A percentile compares a stretch with the other conserved stretches of the same genome.
Conservation (phyloP, 352 stramenopile species). For the Plasmopara viticola region DNA sequence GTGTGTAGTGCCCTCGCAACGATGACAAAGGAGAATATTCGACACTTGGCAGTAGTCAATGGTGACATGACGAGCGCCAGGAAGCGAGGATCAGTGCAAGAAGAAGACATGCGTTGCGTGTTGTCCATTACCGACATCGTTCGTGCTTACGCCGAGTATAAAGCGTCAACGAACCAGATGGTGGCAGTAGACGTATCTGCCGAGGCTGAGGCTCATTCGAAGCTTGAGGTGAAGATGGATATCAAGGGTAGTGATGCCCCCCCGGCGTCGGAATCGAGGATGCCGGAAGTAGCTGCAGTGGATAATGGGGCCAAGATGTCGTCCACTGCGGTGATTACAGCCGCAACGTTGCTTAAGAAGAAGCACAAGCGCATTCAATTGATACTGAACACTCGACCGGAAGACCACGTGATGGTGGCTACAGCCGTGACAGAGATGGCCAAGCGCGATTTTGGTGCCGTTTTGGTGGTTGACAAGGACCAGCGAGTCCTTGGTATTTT, state of each 20-base stretch:
- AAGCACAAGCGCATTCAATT: constrained; percentile 79
- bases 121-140: constrained; percentile 84
- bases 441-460: constrained; percentile 71
- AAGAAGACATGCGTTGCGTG: constrained; percentile 81
- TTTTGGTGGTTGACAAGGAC: constrained; percentile 80
- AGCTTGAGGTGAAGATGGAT: constrained; percentile 2
- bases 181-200: constrained; percentile 4
- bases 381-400: constrained; percentile 73
- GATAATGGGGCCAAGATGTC: constrained; percentile 5
- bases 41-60: constrained; percentile 77
- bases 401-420: constrained; percentile 72
- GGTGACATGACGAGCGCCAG: constrained; percentile 63
- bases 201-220: neutral
- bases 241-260: constrained; percentile 3
- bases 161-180: constrained; percentile 42
- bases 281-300: neutral
- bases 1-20: constrained; percentile 58
- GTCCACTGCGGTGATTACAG: constrained; percentile 37
- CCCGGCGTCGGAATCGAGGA: constrained; percentile 7
- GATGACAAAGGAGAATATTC: constrained; percentile 85
- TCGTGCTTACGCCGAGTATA: constrained; percentile 64
- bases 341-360: constrained; percentile 69
- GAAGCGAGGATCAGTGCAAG: constrained; percentile 67
- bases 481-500: constrained; percentile 80
- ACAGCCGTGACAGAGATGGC: constrained; percentile 74